Percentiles rank a stretch among this genome's conserved stretches.
These are phyloP conservation scores for Nidula microcarpa DNA, from an alignment of 768 basidiomycete genomes.

Conservation along the genomic window DNA sequence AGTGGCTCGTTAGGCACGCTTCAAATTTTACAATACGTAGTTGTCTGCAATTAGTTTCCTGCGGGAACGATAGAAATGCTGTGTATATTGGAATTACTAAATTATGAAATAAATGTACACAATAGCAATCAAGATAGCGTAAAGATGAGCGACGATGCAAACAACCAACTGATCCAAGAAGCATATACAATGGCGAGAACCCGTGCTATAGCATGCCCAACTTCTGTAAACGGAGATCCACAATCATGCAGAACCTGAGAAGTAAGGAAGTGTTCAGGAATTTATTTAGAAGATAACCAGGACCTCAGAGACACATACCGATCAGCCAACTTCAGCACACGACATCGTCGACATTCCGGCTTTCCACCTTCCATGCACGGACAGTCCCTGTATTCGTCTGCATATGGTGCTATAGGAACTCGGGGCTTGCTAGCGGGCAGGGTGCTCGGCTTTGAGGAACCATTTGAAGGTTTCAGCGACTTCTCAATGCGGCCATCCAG, in stretches of 20 bases:
- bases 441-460: neutral
- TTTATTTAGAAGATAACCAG: neutral
- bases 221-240: neutral
- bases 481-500: neutral
- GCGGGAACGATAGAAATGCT: too few relatives aligned
- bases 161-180: too few relatives aligned
- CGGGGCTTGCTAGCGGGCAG: neutral
- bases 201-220: neutral
- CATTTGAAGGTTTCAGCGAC: neutral
- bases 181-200: too few relatives aligned
- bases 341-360: conserved; percentile 6
- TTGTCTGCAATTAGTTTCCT: too few relatives aligned
- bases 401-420: conserved; percentile 2
- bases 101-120: too few relatives aligned
- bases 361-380: conserved; percentile 5
- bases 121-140: too few relatives aligned
- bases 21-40: too few relatives aligned
- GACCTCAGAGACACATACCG: conserved; percentile 2
- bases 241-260: conserved; percentile 7
- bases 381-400: conserved; percentile 9
- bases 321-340: conserved; percentile 9
- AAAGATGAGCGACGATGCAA: too few relatives aligned
- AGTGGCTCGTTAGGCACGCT: too few relatives aligned
- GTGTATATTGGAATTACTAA: too few relatives aligned
- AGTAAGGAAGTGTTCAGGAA: too few relatives aligned